These are phyloP conservation scores for Paxillus ammoniavirescens DNA, from an alignment of 768 basidiomycete genomes.

Conservation along the genomic window DNA sequence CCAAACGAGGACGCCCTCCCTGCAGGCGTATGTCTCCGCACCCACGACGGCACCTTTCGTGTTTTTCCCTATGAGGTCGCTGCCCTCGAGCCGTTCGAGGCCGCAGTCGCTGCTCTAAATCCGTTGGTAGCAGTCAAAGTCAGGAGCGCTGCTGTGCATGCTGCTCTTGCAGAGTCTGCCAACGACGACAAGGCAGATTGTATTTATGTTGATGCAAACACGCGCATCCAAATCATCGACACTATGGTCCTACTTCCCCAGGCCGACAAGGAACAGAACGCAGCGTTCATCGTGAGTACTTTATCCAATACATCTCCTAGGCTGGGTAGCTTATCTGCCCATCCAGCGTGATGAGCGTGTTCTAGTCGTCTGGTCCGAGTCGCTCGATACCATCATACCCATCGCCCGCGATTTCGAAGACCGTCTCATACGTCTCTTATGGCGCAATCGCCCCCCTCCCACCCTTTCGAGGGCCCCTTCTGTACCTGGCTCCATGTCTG, in stretches of 20 bases:
- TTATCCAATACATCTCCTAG: background rate
- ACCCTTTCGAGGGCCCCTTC: slow-evolving; percentile 25
- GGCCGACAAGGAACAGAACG: slow-evolving; percentile 34
- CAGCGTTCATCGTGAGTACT: slow-evolving; percentile 72
- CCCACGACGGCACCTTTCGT: slow-evolving; percentile 46
- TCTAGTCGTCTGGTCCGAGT: slow-evolving; percentile 82
- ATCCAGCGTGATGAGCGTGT: slow-evolving; percentile 76
- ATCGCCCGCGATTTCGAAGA: slow-evolving; percentile 51
- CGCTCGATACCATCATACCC: slow-evolving; percentile 69
- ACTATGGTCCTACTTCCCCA: slow-evolving; percentile 74
- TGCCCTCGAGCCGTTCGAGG: slow-evolving; percentile 53
- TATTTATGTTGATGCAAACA: slow-evolving; percentile 47
- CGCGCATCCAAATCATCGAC: slow-evolving; percentile 82
- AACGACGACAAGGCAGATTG: slow-evolving; percentile 33
- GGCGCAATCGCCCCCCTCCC: slow-evolving; percentile 38
- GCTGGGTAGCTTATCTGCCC: background rate
- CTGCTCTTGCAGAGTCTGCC: slow-evolving; percentile 43
- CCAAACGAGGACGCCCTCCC: slow-evolving; percentile 47
- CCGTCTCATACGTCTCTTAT: slow-evolving; percentile 55
- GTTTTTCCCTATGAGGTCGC: slow-evolving; percentile 56
- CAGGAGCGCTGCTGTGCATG: slow-evolving; percentile 48
- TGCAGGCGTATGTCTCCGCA: slow-evolving; percentile 49
- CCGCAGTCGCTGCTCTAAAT: slow-evolving; percentile 50
- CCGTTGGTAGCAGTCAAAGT: slow-evolving; percentile 57
- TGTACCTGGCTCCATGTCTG: slow-evolving; percentile 35